phyloP scores from a whole-genome alignment of 106 monocot species.

The Platanthera zijinensis region DNA sequence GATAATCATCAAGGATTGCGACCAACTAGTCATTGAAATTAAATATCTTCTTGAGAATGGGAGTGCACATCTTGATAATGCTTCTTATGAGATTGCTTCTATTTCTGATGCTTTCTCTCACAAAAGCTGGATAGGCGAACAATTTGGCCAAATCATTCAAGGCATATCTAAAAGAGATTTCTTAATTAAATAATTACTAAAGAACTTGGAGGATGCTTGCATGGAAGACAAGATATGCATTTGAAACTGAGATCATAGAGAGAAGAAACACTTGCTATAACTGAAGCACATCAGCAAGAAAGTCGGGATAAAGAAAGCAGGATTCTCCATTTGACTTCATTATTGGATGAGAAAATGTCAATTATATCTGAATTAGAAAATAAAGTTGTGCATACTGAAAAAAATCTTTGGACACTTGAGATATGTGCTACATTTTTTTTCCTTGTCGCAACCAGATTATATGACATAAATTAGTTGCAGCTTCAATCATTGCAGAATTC shows the following conservation, averaged over 20 bases:
- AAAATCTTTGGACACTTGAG: conserved; percentile 25
- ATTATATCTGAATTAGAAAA: conserved; percentile 38
- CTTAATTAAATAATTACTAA: conserved; percentile 74
- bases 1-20: conserved; percentile 39
- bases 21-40: conserved; percentile 51
- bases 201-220: conserved; percentile 62
- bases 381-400: conserved; percentile 23
- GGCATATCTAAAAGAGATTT: conserved; percentile 61
- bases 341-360: conserved; percentile 33
- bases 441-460: conserved; percentile 23
- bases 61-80: conserved; percentile 51
- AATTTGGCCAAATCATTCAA: conserved; percentile 42
- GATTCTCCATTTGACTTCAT: conserved; percentile 35
- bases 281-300: conserved; percentile 73
- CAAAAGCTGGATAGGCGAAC: conserved; percentile 38
- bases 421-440: conserved; percentile 39
- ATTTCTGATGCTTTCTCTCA: conserved; percentile 37
- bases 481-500: conserved; percentile 27
- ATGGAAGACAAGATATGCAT: conserved; percentile 54
- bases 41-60: conserved; percentile 56
- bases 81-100: conserved; percentile 38
- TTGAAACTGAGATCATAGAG: conserved; percentile 80
- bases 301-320: conserved; percentile 60
- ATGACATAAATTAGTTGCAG: conserved; percentile 26
- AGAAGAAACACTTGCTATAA: conserved; percentile 76